A percentile compares a stretch with the other conserved stretches of the same genome.
Evolutionary conservation across 345 rosid genomes (phyloP).

Genomic region (Populus alba): DNA sequence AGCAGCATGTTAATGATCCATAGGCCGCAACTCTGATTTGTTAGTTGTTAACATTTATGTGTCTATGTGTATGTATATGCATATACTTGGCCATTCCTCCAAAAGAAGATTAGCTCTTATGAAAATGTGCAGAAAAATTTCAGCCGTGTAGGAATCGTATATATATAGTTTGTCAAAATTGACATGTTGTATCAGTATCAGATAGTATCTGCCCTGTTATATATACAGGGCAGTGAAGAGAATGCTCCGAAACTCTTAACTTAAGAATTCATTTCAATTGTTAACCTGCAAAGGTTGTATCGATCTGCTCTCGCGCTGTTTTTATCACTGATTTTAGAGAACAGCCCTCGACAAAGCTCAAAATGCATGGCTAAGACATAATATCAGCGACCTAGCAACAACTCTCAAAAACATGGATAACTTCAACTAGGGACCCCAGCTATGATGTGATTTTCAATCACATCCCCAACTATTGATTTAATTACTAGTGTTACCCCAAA

Average conservation of each 20-base stretch:
- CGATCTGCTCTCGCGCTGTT: background rate
- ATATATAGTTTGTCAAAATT: background rate
- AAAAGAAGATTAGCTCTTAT: background rate
- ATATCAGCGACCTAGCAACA: background rate
- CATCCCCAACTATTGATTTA: background rate
- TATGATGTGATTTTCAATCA: background rate
- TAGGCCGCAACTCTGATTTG: background rate
- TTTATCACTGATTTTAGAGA: background rate
- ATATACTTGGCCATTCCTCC: background rate
- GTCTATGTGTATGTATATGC: background rate
- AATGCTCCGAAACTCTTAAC: background rate
- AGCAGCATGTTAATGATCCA: background rate
- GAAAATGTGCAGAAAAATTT: background rate
- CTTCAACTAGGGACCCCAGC: background rate
- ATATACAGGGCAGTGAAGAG: background rate
- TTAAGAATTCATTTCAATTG: background rate
- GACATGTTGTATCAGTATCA: background rate
- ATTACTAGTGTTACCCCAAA: background rate
- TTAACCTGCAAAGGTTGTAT: background rate
- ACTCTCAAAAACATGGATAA: background rate
- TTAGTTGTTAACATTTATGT: background rate
- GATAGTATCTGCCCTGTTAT: background rate
- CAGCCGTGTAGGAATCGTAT: background rate
- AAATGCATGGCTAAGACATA: background rate
- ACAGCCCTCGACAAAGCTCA: background rate